These are phyloP conservation scores for Annona squamosa DNA, from an alignment of 164 flowering plant species.

Conservation along the genomic window DNA sequence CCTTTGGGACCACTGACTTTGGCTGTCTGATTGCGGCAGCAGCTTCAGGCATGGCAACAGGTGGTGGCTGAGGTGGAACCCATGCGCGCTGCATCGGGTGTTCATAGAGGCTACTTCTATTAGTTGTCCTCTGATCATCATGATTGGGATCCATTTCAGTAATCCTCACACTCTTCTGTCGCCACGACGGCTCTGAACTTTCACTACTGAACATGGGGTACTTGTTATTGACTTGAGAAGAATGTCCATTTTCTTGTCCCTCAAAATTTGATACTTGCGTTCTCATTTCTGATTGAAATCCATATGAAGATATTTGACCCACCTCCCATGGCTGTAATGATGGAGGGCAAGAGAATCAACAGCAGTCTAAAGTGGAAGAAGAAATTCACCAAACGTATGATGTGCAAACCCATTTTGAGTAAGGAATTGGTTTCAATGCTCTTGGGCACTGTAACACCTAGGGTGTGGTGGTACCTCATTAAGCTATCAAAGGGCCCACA, in stretches of 20 bases:
- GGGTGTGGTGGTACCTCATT: no score
- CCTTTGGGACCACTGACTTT: slow-evolving; percentile 37
- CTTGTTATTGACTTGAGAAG: slow-evolving; percentile 30
- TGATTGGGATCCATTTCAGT: slow-evolving; percentile 48
- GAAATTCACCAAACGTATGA: no score
- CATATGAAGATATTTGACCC: slow-evolving; percentile 32
- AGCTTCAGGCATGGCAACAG: slow-evolving; percentile 84
- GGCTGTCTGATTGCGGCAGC: slow-evolving; percentile 85
- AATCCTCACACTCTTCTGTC: slow-evolving; percentile 44
- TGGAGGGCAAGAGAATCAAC: slow-evolving; percentile 1
- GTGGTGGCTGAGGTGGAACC: slow-evolving; percentile 94
- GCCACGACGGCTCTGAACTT: slow-evolving; percentile 55
- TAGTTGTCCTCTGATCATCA: slow-evolving; percentile 27
- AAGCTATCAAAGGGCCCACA: no score
- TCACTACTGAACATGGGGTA: slow-evolving; percentile 17
- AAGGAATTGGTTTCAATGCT: no score
- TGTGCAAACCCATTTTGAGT: no score
- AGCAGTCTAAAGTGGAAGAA: neutral
- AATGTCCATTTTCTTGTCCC: slow-evolving; percentile 25
- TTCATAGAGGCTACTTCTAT: slow-evolving; percentile 19
- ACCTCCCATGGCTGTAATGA: slow-evolving; percentile 77
- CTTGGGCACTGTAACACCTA: no score
- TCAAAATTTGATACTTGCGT: slow-evolving; percentile 25
- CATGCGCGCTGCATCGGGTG: slow-evolving; percentile 50
- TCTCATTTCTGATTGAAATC: slow-evolving; percentile 20